These are phyloP conservation scores for Globisporangium sylvaticum DNA, from an alignment of 352 stramenopile species.

Conservation along the genomic window DNA sequence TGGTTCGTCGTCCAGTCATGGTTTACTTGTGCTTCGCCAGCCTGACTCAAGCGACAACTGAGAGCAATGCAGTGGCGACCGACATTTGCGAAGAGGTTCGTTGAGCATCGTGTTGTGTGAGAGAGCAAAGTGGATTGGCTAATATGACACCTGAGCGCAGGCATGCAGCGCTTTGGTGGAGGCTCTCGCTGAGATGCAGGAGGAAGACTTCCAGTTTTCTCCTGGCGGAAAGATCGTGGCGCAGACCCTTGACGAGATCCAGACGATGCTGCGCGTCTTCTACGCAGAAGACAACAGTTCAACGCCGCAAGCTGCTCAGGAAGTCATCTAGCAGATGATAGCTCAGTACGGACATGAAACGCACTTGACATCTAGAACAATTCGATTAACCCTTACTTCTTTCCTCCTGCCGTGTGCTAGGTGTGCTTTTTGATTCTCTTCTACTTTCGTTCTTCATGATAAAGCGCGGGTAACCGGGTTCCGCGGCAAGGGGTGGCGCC, in stretches of 20 bases:
- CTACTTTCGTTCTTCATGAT: conserved; percentile 5
- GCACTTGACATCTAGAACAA: conserved; percentile 8
- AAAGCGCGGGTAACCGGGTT: conserved; percentile 1
- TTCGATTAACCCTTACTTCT: conserved; percentile 9
- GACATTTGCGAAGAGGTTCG: conserved; percentile 6
- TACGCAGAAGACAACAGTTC: not conserved
- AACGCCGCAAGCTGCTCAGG: not conserved
- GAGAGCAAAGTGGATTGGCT: not conserved
- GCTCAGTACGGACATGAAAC: not conserved
- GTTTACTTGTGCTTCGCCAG: conserved; percentile 6
- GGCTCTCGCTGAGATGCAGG: not conserved
- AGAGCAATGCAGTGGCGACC: too few relatives aligned
- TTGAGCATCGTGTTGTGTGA: not conserved
- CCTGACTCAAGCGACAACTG: not conserved
- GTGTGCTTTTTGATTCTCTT: conserved; percentile 1
- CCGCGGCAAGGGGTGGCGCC: not conserved
- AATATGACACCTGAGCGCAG: not conserved
- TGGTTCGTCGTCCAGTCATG: not conserved
- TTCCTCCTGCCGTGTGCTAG: not conserved
- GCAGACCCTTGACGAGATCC: conserved; percentile 9
- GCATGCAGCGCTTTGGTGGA: not conserved
- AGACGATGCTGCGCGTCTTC: conserved; percentile 1
- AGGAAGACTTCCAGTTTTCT: conserved; percentile 1
- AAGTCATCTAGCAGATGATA: not conserved
- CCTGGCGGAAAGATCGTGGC: not conserved